Base-by-base conservation (phyloP, 202 grass and related monocot species). In the Schoenoplectus triqueter region DNA sequence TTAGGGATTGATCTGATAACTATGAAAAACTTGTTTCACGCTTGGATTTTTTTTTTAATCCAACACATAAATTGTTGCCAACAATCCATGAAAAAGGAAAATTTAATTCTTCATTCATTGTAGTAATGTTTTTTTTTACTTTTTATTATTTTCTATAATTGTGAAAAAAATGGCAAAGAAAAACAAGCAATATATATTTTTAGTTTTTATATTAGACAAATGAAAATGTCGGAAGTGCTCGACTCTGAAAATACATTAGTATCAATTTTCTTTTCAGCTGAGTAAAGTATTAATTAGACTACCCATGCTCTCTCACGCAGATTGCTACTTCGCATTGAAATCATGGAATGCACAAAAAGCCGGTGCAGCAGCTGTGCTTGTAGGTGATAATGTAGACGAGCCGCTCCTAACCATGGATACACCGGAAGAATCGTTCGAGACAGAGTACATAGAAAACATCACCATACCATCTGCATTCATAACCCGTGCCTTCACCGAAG, bases 261-360 rank as follows among this genome's bases (percentile, higher is more conserved):
- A 39, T 22, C 45, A 40, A 9, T 51, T 7, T 66, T 50, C 7
- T 82, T 49, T 82, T 31, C 49, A 14, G 19, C 19, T 56, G 20
- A 76, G 20, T 10, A 56, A 76, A 20, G 39, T 56, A 76, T 55
- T 56, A 10, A 78, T 31, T 31, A 31, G 31, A 78, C 6, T 78
- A 59, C 10, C 59, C 21, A 39, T 39, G 17, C 73, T 76, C 2
- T 70, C 21, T 39, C 84, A 66, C 73, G 11, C 81, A 91, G 90
- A 91, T 10, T 98, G 95, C 89, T 98, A 92, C 93, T 95, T 98
- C 85, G 93, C 93, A 18, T 82, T 92, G 80, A 98, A 98, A 89
- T 82, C 95, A 88, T 98, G 95, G 95, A 68, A 98, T 86, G 93
- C 91, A 69, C 93, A 98, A 84, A 1, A 5, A 0, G 95, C 93